These are phyloP conservation scores for Quercus phellos DNA, from an alignment of 331 rosid species.

Conservation along the genomic window DNA sequence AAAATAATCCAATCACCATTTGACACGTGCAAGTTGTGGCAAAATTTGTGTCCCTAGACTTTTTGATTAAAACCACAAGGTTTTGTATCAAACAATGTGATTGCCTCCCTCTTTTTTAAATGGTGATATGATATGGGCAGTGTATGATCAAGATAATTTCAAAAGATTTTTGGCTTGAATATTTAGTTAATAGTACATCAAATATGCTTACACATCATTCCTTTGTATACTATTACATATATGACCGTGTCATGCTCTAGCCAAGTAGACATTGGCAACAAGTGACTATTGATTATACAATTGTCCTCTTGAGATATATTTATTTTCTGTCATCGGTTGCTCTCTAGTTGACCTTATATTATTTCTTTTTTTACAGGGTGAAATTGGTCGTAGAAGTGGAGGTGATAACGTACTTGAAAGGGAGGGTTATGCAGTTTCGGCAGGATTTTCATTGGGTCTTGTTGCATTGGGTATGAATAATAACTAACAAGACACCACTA, in stretches of 20 bases:
- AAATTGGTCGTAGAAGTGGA: slow-evolving; percentile 90
- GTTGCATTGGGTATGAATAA: slow-evolving; percentile 73
- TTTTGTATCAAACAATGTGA: no score
- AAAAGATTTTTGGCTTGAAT: not conserved
- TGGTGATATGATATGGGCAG: not conserved
- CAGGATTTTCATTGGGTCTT: slow-evolving; percentile 95
- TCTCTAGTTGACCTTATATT: slow-evolving; percentile 7
- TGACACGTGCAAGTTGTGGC: no score
- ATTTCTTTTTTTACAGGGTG: slow-evolving; percentile 54
- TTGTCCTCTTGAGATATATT: not conserved
- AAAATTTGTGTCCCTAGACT: no score
- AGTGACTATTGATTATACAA: not conserved
- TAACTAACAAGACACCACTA: slow-evolving; percentile 2
- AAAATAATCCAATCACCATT: no score
- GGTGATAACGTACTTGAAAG: slow-evolving; percentile 98
- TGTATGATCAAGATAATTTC: not conserved
- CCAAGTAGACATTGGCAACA: not conserved
- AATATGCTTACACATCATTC: not conserved
- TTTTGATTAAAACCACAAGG: no score
- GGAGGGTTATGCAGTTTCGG: slow-evolving; percentile 98
- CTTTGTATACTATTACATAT: not conserved
- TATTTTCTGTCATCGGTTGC: slow-evolving; percentile 13
- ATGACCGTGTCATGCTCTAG: not conserved
- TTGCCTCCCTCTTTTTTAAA: no score
- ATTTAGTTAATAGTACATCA: not conserved